These are phyloP conservation scores for Oenanthe sinensis DNA, from an alignment of 129 eudicot genomes.

Conservation along the genomic window DNA sequence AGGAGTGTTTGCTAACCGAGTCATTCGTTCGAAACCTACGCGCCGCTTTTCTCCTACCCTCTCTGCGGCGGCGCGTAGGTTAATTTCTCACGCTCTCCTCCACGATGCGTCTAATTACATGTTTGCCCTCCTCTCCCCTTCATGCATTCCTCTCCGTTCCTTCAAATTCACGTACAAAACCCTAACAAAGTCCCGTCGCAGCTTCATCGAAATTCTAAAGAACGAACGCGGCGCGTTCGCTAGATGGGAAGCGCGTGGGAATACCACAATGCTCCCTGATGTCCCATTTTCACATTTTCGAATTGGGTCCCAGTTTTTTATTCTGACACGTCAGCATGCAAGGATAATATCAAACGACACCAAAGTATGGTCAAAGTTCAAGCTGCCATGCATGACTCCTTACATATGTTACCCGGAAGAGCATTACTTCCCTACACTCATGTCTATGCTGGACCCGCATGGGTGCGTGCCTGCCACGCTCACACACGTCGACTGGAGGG, in stretches of 20 bases:
- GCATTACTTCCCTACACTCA: conserved; percentile 75
- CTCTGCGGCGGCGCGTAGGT: conserved; percentile 46
- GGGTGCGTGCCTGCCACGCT: conserved; percentile 73
- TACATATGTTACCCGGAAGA: conserved; percentile 95
- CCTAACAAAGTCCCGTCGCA: conserved; percentile 31
- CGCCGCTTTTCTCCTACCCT: conserved; percentile 54
- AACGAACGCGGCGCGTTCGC: conserved; percentile 46
- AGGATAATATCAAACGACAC: conserved; percentile 44
- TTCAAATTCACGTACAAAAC: conserved; percentile 51
- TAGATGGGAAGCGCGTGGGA: conserved; percentile 91
- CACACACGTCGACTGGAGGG: conserved; percentile 84
- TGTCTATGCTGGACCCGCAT: conserved; percentile 53
- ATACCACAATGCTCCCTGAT: conserved; percentile 60
- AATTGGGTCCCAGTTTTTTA: conserved; percentile 87
- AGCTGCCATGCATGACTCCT: conserved; percentile 48
- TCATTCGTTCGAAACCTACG: conserved; percentile 65
- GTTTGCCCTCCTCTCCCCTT: conserved; percentile 64
- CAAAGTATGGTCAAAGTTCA: conserved; percentile 68
- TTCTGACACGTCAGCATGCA: conserved; percentile 69
- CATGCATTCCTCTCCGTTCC: conserved; percentile 75
- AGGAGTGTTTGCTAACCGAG: conserved; percentile 58
- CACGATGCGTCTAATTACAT: conserved; percentile 56
- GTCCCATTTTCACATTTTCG: conserved; percentile 41
- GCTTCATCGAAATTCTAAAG: conserved; percentile 62
- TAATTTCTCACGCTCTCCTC: conserved; percentile 60